phyloP scores from a whole-genome alignment of 2,329 filamentous ascomycete genomes.

The Saccharata proteae region DNA sequence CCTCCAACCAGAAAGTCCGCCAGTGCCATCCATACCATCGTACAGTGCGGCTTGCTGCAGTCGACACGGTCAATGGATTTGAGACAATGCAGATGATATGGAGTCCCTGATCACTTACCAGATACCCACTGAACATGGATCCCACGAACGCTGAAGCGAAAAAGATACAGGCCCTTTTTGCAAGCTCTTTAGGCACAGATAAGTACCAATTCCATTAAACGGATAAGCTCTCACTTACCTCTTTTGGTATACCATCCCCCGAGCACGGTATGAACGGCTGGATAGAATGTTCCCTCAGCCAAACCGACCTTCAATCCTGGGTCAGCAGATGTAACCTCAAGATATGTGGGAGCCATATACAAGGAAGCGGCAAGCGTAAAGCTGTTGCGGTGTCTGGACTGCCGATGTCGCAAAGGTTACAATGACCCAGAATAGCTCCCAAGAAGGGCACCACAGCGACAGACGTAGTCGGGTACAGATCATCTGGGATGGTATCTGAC shows the following conservation, averaged over 20 bases:
- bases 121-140: constrained; percentile 5
- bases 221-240: not conserved
- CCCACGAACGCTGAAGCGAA: constrained; percentile 3
- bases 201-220: not conserved
- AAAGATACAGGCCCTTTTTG: constrained; percentile 3
- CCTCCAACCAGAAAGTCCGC: too few relatives aligned
- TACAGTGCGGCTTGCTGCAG: too few relatives aligned
- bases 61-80: not conserved
- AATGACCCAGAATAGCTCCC: constrained; percentile 6
- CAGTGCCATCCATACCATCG: too few relatives aligned
- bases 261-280: constrained; percentile 4
- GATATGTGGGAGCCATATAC: not conserved
- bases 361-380: constrained; percentile 3
- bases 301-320: not conserved
- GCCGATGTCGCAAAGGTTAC: constrained; percentile 3
- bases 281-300: constrained; percentile 3
- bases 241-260: constrained; percentile 5
- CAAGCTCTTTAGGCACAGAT: constrained; percentile 1
- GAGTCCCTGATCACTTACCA: not conserved
- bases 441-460: constrained; percentile 2
- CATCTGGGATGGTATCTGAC: constrained; percentile 1
- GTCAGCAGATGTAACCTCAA: not conserved
- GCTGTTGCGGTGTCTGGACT: constrained; percentile 2
- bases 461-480: constrained; percentile 3
- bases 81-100: too few relatives aligned